phyloP scores from a whole-genome alignment of 106 monocot species.

The Vanilla planifolia region DNA sequence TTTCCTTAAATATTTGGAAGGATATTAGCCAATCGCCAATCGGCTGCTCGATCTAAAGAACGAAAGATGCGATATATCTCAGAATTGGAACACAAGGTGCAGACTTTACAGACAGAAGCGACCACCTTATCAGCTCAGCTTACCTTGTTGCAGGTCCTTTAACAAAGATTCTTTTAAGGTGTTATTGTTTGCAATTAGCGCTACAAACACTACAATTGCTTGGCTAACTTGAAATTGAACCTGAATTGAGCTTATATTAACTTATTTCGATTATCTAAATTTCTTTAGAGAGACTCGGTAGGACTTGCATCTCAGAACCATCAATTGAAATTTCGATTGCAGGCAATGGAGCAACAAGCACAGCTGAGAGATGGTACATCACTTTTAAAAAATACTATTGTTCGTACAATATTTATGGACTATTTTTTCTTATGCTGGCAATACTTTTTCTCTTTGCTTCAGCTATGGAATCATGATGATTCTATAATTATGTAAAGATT shows the following conservation, averaged over 20 bases:
- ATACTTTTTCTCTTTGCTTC: no score
- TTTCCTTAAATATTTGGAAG: slow-evolving; percentile 28
- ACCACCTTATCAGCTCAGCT: slow-evolving; percentile 72
- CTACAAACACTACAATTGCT: no score
- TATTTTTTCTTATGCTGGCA: no score
- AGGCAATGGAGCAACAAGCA: slow-evolving; percentile 84
- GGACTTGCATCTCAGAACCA: slow-evolving; percentile 59
- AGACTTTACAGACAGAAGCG: slow-evolving; percentile 74
- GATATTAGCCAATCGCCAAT: slow-evolving; percentile 73
- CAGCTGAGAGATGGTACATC: slow-evolving; percentile 68
- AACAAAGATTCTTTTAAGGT: neutral
- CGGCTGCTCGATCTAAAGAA: slow-evolving; percentile 81
- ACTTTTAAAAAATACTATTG: neutral
- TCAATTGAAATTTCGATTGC: slow-evolving; percentile 70
- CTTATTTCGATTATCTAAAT: neutral
- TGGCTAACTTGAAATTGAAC: neutral
- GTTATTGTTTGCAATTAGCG: neutral
- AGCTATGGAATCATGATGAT: no score
- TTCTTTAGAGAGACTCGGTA: slow-evolving; percentile 50
- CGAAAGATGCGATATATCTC: slow-evolving; percentile 66
- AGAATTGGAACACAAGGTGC: slow-evolving; percentile 77
- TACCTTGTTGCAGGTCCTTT: slow-evolving; percentile 57
- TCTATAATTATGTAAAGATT: no score
- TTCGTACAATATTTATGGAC: no score
- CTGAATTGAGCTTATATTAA: neutral